A percentile compares a stretch with the other conserved stretches of the same genome.
phyloP scores from a whole-genome alignment of 1,139 yeast genomes.

The Yamadazyma conglobata region DNA sequence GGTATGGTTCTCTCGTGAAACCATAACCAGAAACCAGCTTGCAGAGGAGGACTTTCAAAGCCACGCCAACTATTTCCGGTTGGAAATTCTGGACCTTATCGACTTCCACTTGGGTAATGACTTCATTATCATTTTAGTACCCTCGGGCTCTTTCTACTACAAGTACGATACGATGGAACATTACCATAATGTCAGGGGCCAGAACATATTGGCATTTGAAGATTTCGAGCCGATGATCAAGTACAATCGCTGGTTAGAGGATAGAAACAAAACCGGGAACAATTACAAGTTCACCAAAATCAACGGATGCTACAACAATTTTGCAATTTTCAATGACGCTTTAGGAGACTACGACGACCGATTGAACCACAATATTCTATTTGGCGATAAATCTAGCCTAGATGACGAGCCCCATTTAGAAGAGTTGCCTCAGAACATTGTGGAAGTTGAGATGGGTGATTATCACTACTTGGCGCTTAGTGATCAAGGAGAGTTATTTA shows the following conservation, averaged over 20 bases:
- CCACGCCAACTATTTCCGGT: conserved; percentile 36
- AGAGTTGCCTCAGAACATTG: conserved; percentile 30
- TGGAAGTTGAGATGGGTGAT: conserved; percentile 67
- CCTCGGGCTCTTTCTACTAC: conserved; percentile 23
- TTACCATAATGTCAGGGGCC: conserved; percentile 11
- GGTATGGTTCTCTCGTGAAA: conserved; percentile 53
- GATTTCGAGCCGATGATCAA: conserved; percentile 12
- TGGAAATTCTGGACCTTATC: conserved; percentile 33
- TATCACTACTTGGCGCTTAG: conserved; percentile 67
- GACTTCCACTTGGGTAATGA: conserved; percentile 60
- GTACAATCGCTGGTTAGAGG: conserved; percentile 31
- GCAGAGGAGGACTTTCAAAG: conserved; percentile 20
- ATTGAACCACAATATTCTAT: conserved; percentile 43
- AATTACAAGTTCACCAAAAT: conserved; percentile 38
- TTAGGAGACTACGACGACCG: too few species aligned
- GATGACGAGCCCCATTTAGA: conserved; percentile 26
- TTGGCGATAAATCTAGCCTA: conserved; percentile 29
- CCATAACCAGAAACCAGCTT: conserved; percentile 13
- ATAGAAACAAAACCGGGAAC: conserved; percentile 17
- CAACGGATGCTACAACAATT: conserved; percentile 46
- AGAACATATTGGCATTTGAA: conserved; percentile 6
- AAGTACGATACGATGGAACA: conserved; percentile 11
- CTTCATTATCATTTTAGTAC: conserved; percentile 51
- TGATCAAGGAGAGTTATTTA: conserved; percentile 52
- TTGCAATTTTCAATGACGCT: conserved; percentile 53